phyloP scores from a whole-genome alignment of 2,329 filamentous ascomycete genomes.

The Seiridium cupressi region DNA sequence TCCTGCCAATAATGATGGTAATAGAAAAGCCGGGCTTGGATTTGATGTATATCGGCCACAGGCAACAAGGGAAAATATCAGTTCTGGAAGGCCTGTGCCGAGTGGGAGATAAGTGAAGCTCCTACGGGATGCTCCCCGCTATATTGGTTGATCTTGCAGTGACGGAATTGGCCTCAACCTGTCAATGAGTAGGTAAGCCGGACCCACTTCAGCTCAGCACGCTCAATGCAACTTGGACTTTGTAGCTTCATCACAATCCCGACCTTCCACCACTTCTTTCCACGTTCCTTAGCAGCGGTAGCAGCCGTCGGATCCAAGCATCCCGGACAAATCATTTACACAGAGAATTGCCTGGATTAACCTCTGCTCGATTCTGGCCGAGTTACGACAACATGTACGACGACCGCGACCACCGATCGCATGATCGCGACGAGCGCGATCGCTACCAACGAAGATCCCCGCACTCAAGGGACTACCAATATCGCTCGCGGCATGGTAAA shows the following conservation, averaged over 20 bases:
- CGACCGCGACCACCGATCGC: conserved; percentile 26
- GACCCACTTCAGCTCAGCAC: neutral
- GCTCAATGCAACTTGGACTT: neutral
- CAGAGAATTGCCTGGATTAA: too few relatives aligned
- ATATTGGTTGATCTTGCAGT: neutral
- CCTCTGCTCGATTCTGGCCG: neutral
- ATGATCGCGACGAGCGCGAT: conserved; percentile 25
- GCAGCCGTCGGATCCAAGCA: too few relatives aligned
- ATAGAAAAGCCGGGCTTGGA: too few relatives aligned
- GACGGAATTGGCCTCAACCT: neutral
- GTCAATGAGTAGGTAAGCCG: neutral
- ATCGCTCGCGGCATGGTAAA: conserved; percentile 35
- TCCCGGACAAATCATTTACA: too few relatives aligned
- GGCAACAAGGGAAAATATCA: too few relatives aligned
- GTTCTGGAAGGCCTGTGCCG: too few relatives aligned
- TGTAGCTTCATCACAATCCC: neutral
- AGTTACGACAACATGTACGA: conserved; percentile 25
- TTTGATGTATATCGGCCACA: too few relatives aligned
- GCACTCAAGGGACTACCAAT: conserved; percentile 25
- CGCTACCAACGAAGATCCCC: conserved; percentile 26
- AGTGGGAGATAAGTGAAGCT: too few relatives aligned
- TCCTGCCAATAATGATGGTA: too few relatives aligned
- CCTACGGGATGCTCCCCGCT: too few relatives aligned
- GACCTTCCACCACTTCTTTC: neutral
- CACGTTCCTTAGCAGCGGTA: neutral